Evolutionary conservation across 768 basidiomycete genomes (phyloP).

Genomic region (Lactarius akahatsu): DNA sequence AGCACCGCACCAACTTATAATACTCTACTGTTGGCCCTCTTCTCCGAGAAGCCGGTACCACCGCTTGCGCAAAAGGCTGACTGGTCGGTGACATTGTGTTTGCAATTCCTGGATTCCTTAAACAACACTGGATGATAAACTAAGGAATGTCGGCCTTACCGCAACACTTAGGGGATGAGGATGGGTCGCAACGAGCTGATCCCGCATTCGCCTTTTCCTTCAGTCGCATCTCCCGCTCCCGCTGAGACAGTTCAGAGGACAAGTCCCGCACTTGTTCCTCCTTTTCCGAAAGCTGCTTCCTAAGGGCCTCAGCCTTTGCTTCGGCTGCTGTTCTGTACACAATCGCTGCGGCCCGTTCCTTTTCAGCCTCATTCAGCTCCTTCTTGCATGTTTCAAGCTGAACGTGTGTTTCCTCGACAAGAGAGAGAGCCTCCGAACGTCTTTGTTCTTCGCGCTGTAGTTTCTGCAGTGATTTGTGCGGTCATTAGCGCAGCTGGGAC

Average conservation of each 20-base stretch:
- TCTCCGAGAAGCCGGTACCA: too few relatives aligned
- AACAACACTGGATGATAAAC: too few relatives aligned
- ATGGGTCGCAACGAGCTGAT: too few relatives aligned
- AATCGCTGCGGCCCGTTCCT: neutral
- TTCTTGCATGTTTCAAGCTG: neutral
- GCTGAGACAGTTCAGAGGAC: neutral
- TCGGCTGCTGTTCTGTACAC: neutral
- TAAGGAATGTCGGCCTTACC: too few relatives aligned
- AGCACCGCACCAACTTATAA: too few relatives aligned
- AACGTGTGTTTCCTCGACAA: neutral
- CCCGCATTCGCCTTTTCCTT: too few relatives aligned
- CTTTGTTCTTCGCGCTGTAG: neutral
- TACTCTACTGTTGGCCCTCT: too few relatives aligned
- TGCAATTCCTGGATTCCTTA: too few relatives aligned
- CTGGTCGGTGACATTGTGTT: too few relatives aligned
- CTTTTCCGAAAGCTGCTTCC: neutral
- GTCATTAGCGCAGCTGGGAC: too few relatives aligned
- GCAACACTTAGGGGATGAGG: too few relatives aligned
- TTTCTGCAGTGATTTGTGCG: neutral
- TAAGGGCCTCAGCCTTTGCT: neutral
- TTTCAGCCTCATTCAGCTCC: neutral
- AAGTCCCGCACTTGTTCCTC: neutral
- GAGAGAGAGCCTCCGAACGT: neutral
- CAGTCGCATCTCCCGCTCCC: neutral
- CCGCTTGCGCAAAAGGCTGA: too few relatives aligned